phyloP scores from a whole-genome alignment of 2,329 filamentous ascomycete species.

The Arthrobotrys megalospora region DNA sequence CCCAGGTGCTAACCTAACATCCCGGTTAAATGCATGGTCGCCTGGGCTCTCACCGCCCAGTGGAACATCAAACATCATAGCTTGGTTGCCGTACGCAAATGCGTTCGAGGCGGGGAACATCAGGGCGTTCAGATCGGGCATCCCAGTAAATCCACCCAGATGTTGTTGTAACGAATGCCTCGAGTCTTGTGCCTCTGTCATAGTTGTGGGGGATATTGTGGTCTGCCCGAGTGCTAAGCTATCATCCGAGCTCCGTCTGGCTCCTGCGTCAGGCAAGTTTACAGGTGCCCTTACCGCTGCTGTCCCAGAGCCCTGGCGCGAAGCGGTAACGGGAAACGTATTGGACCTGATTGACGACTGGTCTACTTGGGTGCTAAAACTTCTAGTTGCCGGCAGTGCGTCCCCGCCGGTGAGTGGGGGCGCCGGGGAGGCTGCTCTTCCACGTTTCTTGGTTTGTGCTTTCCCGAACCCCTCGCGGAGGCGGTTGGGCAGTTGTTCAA shows the following conservation, averaged over 20 bases:
- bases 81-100: constrained; percentile 80
- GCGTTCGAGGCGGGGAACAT: constrained; percentile 86
- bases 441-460: constrained; percentile 72
- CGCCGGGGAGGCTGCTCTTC: constrained; percentile 69
- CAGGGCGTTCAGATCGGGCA: constrained; percentile 81
- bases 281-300: constrained; percentile 32
- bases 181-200: constrained; percentile 26
- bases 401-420: constrained; percentile 67
- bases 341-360: constrained; percentile 63
- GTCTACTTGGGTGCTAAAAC: constrained; percentile 64
- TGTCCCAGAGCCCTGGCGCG: constrained; percentile 62
- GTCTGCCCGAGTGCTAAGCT: constrained; percentile 56
- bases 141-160: constrained; percentile 67
- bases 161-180: constrained; percentile 64
- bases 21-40: constrained; percentile 67
- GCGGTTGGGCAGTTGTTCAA: constrained; percentile 84
- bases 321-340: constrained; percentile 62
- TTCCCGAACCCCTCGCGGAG: constrained; percentile 72
- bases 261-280: constrained; percentile 63
- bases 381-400: constrained; percentile 64
- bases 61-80: constrained; percentile 72
- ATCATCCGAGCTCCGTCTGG: constrained; percentile 64
- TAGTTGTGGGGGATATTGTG: constrained; percentile 62
- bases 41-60: constrained; percentile 20
- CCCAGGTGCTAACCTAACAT: constrained; percentile 26